These are phyloP conservation scores for Rubroshorea leprosula DNA, from an alignment of 345 rosid species.

Conservation along the genomic window DNA sequence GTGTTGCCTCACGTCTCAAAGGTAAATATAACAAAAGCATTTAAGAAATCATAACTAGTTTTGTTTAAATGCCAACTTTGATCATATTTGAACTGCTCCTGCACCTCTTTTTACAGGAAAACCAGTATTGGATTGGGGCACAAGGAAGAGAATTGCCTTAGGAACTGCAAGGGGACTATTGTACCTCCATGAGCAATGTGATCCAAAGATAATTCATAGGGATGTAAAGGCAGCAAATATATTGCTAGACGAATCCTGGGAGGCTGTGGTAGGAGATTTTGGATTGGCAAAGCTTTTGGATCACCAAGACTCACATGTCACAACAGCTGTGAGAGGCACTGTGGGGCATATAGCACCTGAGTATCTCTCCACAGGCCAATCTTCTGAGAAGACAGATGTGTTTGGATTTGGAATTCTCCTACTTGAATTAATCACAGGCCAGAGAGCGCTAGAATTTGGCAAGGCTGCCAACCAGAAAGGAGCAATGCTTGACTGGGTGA, in stretches of 20 bases:
- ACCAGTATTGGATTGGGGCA: conserved; percentile 84
- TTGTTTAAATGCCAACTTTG: too few relatives aligned
- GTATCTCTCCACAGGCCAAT: conserved; percentile 95
- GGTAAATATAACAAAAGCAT: conserved; percentile 32
- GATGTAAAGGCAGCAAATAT: conserved; percentile 99
- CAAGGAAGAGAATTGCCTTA: conserved; percentile 83
- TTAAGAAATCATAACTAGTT: too few relatives aligned
- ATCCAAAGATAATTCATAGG: conserved; percentile 94
- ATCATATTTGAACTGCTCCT: conserved; percentile 1
- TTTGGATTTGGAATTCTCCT: conserved; percentile 94
- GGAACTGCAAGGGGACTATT: conserved; percentile 92
- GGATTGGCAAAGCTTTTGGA: conserved; percentile 94
- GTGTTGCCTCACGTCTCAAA: conserved; percentile 93
- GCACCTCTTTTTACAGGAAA: conserved; percentile 37
- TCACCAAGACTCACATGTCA: conserved; percentile 95
- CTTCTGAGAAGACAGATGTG: conserved; percentile 96
- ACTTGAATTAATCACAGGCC: conserved; percentile 90
- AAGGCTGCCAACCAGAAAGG: conserved; percentile 96
- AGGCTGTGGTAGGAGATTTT: conserved; percentile 96
- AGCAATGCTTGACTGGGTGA: conserved; percentile 95
- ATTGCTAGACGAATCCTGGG: conserved; percentile 80
- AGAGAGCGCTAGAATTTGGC: conserved; percentile 86
- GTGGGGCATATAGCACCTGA: conserved; percentile 99
- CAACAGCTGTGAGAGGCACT: conserved; percentile 95
- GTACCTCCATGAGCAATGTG: conserved; percentile 95